Percentiles rank a stretch among this genome's conserved stretches.
Conservation (phyloP, 306 rosid genomes). For the Trifolium repens region DNA sequence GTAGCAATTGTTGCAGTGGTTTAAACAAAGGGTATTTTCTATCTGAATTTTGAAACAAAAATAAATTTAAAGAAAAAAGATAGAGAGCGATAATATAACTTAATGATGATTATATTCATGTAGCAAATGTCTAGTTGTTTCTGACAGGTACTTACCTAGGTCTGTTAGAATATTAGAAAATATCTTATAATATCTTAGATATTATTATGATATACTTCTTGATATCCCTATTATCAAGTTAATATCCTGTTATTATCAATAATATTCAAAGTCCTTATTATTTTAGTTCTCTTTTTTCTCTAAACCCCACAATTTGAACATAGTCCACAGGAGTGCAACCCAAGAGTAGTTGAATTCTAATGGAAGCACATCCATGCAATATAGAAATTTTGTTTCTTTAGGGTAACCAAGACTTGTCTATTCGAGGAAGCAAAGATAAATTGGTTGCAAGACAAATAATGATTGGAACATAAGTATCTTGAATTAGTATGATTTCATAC, state of each 20-base stretch:
- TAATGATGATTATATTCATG: too few relatives aligned
- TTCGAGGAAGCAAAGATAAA: slow-evolving; percentile 20
- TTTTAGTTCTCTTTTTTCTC: neutral
- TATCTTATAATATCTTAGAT: too few relatives aligned
- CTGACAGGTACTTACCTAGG: too few relatives aligned
- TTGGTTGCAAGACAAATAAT: slow-evolving; percentile 27
- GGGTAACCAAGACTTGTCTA: neutral
- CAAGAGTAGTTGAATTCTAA: slow-evolving; percentile 25
- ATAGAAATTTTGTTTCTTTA: slow-evolving; percentile 4
- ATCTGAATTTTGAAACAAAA: neutral
- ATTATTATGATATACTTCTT: neutral
- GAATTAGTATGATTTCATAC: slow-evolving; percentile 53
- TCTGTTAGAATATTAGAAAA: too few relatives aligned
- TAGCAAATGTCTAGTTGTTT: too few relatives aligned
- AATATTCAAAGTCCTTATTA: neutral
- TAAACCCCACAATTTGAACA: neutral
- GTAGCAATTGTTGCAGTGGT: neutral
- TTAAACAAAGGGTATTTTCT: neutral
- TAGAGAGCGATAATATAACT: too few relatives aligned
- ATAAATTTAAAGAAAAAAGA: too few relatives aligned
- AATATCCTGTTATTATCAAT: neutral
- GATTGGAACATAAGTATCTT: slow-evolving; percentile 25
- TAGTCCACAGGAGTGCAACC: slow-evolving; percentile 25
- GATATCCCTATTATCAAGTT: neutral
- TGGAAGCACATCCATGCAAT: slow-evolving; percentile 9